Conservation (phyloP, 306 rosid genomes). For the Begonia masoniana region DNA sequence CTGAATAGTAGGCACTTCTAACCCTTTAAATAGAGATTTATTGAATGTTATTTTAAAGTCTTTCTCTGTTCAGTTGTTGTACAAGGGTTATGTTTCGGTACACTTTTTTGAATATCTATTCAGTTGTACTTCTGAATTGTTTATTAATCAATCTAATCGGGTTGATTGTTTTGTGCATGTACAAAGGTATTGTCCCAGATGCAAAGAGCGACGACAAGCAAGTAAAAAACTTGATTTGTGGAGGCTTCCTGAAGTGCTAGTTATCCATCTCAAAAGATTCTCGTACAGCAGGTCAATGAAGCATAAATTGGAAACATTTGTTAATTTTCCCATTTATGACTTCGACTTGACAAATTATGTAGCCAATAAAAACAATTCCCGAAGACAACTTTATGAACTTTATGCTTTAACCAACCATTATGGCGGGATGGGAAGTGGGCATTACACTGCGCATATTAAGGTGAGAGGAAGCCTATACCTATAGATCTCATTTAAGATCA, state of each 20-base stretch:
- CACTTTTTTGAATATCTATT: too few species aligned
- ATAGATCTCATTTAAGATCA: too few species aligned
- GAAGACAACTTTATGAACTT: constrained; percentile 67
- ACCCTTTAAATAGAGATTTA: too few species aligned
- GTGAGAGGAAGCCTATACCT: constrained; percentile 21
- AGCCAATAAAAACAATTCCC: constrained; percentile 74
- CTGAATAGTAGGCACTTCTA: too few species aligned
- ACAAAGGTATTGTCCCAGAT: constrained; percentile 81
- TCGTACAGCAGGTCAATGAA: constrained; percentile 98
- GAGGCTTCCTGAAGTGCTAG: constrained; percentile 97
- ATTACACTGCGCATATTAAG: constrained; percentile 95
- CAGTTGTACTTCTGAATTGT: too few species aligned
- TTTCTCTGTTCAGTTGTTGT: too few species aligned
- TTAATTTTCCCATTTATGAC: constrained; percentile 88
- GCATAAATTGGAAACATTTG: constrained; percentile 90
- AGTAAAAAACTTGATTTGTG: constrained; percentile 96
- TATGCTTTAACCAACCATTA: constrained; percentile 91
- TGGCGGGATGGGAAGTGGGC: constrained; percentile 99
- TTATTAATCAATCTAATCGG: background rate
- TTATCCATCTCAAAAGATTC: constrained; percentile 90
- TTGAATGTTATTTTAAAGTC: too few species aligned
- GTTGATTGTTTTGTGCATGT: constrained; percentile 8
- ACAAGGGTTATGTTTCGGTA: too few species aligned
- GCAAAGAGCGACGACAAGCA: constrained; percentile 92
- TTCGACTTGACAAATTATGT: constrained; percentile 79